Conservation (phyloP, 2,329 filamentous ascomycete species). For the Lithohypha guttulata region DNA sequence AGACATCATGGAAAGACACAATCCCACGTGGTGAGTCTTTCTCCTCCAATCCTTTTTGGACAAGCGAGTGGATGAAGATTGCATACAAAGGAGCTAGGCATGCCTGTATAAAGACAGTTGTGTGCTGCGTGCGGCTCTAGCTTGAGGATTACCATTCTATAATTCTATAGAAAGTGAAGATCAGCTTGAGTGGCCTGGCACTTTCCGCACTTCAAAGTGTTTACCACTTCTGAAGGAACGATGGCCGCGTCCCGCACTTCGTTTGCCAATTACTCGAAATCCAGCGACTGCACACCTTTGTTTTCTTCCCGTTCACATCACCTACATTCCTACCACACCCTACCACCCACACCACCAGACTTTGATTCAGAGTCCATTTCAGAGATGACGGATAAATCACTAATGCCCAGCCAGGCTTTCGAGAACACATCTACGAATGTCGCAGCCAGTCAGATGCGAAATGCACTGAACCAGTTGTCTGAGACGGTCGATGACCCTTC, state of each 20-base stretch:
- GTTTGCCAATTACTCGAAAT: no score
- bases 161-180: no score
- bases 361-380: background rate
- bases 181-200: no score
- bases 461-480: slow-evolving; percentile 82
- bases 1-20: slow-evolving; percentile 47
- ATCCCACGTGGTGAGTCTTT: slow-evolving; percentile 42
- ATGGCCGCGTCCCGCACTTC: no score
- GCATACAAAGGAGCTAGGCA: no score
- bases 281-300: background rate
- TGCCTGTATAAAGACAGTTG: no score
- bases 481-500: slow-evolving; percentile 76
- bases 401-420: slow-evolving; percentile 59
- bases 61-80: no score
- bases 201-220: no score
- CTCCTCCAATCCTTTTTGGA: no score
- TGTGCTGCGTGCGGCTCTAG: no score
- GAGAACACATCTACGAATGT: slow-evolving; percentile 99
- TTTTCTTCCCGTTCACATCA: background rate
- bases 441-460: slow-evolving; percentile 97
- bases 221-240: no score
- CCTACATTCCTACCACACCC: slow-evolving; percentile 1
- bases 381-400: slow-evolving; percentile 9
- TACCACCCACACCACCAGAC: background rate
- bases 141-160: no score